Evolutionary conservation across 75 land plant species (phyloP), one percentile per base, ranked within the genome.

Genomic region (Cunninghamia lanceolata): DNA sequence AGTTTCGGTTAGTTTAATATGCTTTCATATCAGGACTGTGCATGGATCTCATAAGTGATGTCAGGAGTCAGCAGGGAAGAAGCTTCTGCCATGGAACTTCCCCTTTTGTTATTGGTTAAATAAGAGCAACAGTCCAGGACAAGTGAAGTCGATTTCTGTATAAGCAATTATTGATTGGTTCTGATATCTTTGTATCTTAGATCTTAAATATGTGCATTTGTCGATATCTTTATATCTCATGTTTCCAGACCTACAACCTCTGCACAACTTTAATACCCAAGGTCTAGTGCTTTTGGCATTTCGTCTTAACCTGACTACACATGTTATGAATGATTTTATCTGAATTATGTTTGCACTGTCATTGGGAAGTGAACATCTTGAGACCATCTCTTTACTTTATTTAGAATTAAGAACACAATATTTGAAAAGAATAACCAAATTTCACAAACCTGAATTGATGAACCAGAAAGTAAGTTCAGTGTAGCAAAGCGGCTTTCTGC

Each of bases 401-500:
- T 83, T 28, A 30, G 21, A 43, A 45, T 34, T 50, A 19, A 46
- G 30, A 66, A 38, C 30, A 50, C 74, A 19, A 63, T 32, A 36
- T 84, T 84, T 34, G 10, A 21, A 52, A 84, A 54, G 85, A 56
- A 54, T 30, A 21, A 28, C 19, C 4, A 42, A 28, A n/a, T 25
- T 52, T 35, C 16, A 28, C 85, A 56, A 71, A 94, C 99, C 91
- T 91, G 83, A 89, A 97, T 66, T 30, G 89, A 81, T 11, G 47
- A 68, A 30, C 96, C 97, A n/a, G 93, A 89, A 53, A 89, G 46
- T 75, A 96, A 88, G 56, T 80, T 87, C 34, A 98, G 85, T 34
- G 95, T 88, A 83, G 90, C 93, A 83, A 92, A 85, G 47, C 89
- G 93, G 30, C 94, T 97, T 40, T 98, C 99, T 80, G 96, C 92